Evolutionary conservation across 2,329 filamentous ascomycete species (phyloP).

Genomic region (Ilyonectria mors-panacis): DNA sequence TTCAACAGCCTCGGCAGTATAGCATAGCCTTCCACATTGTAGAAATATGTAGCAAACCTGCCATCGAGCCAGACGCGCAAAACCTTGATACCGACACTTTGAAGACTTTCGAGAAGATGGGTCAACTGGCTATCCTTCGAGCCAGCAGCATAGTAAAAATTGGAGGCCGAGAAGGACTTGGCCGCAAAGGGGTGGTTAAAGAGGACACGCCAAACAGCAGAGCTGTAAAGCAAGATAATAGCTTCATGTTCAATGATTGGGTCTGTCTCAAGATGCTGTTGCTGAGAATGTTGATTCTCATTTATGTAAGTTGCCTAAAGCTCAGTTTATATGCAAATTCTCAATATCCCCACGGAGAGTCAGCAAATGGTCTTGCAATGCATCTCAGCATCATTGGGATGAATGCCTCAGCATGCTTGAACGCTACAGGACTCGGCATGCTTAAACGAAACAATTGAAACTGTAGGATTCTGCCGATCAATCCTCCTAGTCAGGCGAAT

Average conservation of each 20-base stretch:
- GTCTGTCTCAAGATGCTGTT: not conserved
- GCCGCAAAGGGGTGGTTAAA: slow-evolving; percentile 1
- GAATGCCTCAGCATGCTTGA: too few species aligned
- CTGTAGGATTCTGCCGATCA: not conserved
- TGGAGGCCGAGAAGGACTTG: slow-evolving; percentile 32
- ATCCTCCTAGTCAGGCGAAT: not conserved
- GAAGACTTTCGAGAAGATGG: slow-evolving; percentile 5
- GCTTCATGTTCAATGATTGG: not conserved
- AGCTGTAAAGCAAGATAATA: not conserved
- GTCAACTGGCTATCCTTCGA: slow-evolving; percentile 13
- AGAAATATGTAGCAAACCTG: not conserved
- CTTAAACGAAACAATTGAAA: not conserved
- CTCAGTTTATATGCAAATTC: not conserved
- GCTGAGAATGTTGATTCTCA: not conserved
- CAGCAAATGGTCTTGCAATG: not conserved
- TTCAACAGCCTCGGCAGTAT: too few species aligned
- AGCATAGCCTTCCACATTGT: too few species aligned
- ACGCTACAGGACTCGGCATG: too few species aligned
- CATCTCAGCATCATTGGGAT: not conserved
- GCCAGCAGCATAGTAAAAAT: slow-evolving; percentile 33
- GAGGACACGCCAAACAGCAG: not conserved
- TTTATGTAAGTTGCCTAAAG: not conserved
- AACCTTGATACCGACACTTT: slow-evolving; percentile 30
- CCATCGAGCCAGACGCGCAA: slow-evolving; percentile 28
- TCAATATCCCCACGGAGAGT: too few species aligned